Conservation (phyloP, 2,329 filamentous ascomycete genomes). For the Cercospora janseana region DNA sequence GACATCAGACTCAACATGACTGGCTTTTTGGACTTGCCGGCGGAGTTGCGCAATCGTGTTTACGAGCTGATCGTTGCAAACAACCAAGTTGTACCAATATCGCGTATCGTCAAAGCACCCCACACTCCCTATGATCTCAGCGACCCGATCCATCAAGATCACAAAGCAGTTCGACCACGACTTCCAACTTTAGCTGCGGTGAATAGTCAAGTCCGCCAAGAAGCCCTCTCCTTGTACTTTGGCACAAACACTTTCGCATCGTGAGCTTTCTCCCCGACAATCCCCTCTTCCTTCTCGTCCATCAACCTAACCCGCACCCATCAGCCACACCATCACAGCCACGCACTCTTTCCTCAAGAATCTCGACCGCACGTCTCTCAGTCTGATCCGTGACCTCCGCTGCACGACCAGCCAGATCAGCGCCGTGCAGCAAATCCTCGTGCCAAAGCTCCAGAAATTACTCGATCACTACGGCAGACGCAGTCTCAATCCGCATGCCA, state of each 20-base stretch:
- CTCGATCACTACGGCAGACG: neutral
- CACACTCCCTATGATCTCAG: neutral
- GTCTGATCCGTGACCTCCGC: conserved; percentile 2
- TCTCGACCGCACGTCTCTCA: conserved; percentile 2
- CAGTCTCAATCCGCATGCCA: neutral
- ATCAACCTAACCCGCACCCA: neutral
- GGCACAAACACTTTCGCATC: conserved; percentile 11
- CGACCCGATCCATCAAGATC: neutral
- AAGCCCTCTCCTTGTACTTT: neutral
- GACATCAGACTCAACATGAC: neutral
- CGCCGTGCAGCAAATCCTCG: conserved; percentile 6
- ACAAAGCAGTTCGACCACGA: conserved; percentile 4
- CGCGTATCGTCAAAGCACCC: neutral
- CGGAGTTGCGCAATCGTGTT: conserved; percentile 7
- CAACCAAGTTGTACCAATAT: conserved; percentile 2
- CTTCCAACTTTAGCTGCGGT: conserved; percentile 8
- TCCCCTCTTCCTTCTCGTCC: too few species aligned
- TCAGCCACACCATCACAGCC: conserved; percentile 5
- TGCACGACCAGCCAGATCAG: conserved; percentile 4
- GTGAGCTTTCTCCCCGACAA: neutral
- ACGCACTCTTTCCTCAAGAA: conserved; percentile 1
- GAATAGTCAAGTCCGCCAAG: conserved; percentile 9
- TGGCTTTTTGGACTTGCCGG: conserved; percentile 7
- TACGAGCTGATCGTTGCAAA: neutral
- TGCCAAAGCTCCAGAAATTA: conserved; percentile 4